Evolutionary conservation across 768 basidiomycete species (phyloP), one percentile per base, ranked within the genome.

Genomic region (Nidularia pulvinata): DNA sequence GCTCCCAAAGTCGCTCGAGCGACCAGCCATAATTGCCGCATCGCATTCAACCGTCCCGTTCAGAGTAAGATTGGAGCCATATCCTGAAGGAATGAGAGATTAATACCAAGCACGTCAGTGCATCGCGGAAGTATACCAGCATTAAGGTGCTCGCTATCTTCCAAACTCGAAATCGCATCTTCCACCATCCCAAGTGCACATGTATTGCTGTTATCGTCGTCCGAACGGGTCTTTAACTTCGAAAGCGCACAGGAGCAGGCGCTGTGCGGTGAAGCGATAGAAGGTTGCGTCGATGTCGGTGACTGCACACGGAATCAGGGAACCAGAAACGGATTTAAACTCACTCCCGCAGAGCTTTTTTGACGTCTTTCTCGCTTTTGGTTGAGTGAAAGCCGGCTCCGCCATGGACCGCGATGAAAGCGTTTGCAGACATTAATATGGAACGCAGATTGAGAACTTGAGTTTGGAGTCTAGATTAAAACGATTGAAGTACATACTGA

Each of bases 21-120:
- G 44, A 2, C 66, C 68, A 22, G 80, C 79, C 84, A 91, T 89
- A 52, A 93, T 72, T 10, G 88, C 79, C 6, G 91, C 91, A 59
- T 93, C 91, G 59, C 91, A 93, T 69, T 93, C 91, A 14, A 92
- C 90, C 2, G 71, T 72, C 11, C 92, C 90, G n/a, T 81, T 74
- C 3, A 86, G 57, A 0, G 89, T 91, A 46, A 93, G 71, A 65
- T 93, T 93, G 1, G 91, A 90, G 4, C 92, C 91, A 55, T 79
- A 83, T 1, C 91, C 89, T 86, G 55, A 44, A 46, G 36, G 30
- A 13, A 19, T 42, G 42, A 30, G 19, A 57, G 19, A 32, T 19
- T 6, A 46, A 30, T 25, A 43, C 46, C 25, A 11, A 14, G 22
- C 51, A 4, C 9, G 33, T 45, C 33, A 34, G n/a, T 30, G 46